A percentile compares a stretch with the other conserved stretches of the same genome.
Conservation (phyloP, 2,329 filamentous ascomycete genomes). For the Neopestalotiopsis clavispora region DNA sequence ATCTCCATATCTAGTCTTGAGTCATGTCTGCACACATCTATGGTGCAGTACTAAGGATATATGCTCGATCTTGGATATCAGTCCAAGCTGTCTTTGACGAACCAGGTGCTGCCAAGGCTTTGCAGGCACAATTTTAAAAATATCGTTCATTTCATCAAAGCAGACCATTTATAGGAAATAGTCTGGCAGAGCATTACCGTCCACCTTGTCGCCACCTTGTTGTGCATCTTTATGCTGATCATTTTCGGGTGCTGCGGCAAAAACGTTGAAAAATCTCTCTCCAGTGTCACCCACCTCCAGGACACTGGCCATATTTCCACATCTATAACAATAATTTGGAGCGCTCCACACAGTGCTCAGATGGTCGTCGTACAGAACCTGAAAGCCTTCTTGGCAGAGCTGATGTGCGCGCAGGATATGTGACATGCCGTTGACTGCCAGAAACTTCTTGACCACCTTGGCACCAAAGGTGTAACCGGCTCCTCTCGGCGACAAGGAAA, state of each 20-base stretch:
- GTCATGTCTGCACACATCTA: not conserved
- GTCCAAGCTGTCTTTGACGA: not conserved
- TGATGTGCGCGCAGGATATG: conserved; percentile 98
- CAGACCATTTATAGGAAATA: conserved; percentile 65
- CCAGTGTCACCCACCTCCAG: conserved; percentile 93
- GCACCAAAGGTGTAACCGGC: conserved; percentile 98
- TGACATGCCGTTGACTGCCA: conserved; percentile 96
- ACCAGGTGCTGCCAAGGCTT: not conserved
- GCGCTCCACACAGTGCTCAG: conserved; percentile 98
- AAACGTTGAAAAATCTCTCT: conserved; percentile 96
- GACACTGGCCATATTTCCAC: conserved; percentile 96
- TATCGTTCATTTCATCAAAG: not conserved
- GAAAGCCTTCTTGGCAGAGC: conserved; percentile 96
- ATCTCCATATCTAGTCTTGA: not conserved
- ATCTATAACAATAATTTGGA: conserved; percentile 93
- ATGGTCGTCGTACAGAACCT: conserved; percentile 93
- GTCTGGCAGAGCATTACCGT: conserved; percentile 68
- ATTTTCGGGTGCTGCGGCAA: conserved; percentile 95
- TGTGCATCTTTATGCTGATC: conserved; percentile 88
- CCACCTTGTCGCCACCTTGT: conserved; percentile 73
- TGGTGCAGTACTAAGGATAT: conserved; percentile 1
- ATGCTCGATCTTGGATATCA: not conserved
- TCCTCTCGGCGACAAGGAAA: conserved; percentile 89
- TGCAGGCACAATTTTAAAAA: not conserved
- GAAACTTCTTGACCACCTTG: conserved; percentile 97